Evolutionary conservation across 129 eudicot genomes (phyloP).

Genomic region (Helichrysum umbraculigerum): DNA sequence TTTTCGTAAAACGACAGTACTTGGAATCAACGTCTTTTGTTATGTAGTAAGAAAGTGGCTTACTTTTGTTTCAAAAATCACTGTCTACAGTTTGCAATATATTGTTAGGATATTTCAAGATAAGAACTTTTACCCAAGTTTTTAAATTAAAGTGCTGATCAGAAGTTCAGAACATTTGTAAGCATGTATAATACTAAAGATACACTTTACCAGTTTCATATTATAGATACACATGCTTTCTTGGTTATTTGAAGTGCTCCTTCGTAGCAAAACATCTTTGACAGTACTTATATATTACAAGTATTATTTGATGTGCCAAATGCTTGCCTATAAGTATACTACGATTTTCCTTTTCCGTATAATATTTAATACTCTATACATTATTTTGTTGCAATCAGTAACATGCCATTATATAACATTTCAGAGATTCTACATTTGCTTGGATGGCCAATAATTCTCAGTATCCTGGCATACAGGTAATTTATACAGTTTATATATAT

Average conservation of each 20-base stretch:
- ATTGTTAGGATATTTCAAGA: background rate
- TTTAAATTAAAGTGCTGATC: background rate
- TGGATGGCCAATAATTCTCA: slow-evolving; percentile 77
- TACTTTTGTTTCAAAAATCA: background rate
- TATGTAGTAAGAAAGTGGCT: background rate
- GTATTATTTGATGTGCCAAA: slow-evolving; percentile 2
- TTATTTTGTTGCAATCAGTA: slow-evolving; percentile 21
- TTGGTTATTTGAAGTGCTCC: slow-evolving; percentile 4
- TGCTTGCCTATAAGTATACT: slow-evolving; percentile 17
- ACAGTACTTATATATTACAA: background rate
- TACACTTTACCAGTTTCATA: no score
- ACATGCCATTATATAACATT: slow-evolving; percentile 28
- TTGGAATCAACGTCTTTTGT: background rate
- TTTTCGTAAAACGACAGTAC: no score
- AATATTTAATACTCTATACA: background rate
- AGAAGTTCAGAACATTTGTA: background rate
- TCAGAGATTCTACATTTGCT: slow-evolving; percentile 38
- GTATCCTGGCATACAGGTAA: slow-evolving; percentile 71
- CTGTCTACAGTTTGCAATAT: background rate
- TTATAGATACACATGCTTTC: background rate
- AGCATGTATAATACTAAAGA: background rate
- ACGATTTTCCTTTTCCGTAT: background rate
- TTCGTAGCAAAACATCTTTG: background rate
- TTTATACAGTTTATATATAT: slow-evolving; percentile 10
- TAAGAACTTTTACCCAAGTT: background rate